Percentiles rank a stretch among this genome's conserved stretches.
phyloP scores from a whole-genome alignment of 2,329 filamentous ascomycete species.

The Thelonectria discophora region DNA sequence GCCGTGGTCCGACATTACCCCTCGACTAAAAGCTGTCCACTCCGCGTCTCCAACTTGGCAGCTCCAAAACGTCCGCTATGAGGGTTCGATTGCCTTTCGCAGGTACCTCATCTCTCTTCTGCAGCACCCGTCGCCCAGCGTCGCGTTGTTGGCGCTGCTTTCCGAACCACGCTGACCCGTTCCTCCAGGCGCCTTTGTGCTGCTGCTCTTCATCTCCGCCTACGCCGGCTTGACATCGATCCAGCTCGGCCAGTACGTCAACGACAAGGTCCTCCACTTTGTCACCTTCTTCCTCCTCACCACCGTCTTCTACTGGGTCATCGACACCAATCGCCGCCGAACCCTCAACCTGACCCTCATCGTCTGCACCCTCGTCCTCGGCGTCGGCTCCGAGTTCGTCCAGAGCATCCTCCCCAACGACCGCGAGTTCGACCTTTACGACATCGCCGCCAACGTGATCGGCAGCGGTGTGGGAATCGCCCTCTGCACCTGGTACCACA shows the following conservation, averaged over 20 bases:
- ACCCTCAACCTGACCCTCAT: slow-evolving; percentile 84
- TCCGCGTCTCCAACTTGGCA: background rate
- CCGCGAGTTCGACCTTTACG: slow-evolving; percentile 77
- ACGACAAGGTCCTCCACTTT: slow-evolving; percentile 91
- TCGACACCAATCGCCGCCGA: slow-evolving; percentile 89
- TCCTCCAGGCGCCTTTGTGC: slow-evolving; percentile 69
- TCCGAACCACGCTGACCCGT: slow-evolving; percentile 5
- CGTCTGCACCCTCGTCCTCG: slow-evolving; percentile 77
- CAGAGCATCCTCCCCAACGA: slow-evolving; percentile 80
- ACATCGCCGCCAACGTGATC: slow-evolving; percentile 87
- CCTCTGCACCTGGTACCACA: slow-evolving; percentile 90
- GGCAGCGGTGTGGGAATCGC: slow-evolving; percentile 78
- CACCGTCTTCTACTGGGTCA: slow-evolving; percentile 92
- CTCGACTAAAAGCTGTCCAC: background rate
- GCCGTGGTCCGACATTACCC: slow-evolving; percentile 2
- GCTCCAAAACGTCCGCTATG: slow-evolving; percentile 58
- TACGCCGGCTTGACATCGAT: slow-evolving; percentile 80
- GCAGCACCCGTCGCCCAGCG: background rate
- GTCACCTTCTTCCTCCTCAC: slow-evolving; percentile 92
- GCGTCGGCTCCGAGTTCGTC: slow-evolving; percentile 78
- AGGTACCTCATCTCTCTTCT: slow-evolving; percentile 63
- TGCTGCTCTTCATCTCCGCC: slow-evolving; percentile 77
- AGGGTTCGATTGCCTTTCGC: slow-evolving; percentile 89
- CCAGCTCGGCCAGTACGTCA: slow-evolving; percentile 67
- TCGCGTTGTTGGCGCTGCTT: background rate